Evolutionary conservation across 805 yeast species (phyloP).

Genomic region (Saturnispora zaruensis): DNA sequence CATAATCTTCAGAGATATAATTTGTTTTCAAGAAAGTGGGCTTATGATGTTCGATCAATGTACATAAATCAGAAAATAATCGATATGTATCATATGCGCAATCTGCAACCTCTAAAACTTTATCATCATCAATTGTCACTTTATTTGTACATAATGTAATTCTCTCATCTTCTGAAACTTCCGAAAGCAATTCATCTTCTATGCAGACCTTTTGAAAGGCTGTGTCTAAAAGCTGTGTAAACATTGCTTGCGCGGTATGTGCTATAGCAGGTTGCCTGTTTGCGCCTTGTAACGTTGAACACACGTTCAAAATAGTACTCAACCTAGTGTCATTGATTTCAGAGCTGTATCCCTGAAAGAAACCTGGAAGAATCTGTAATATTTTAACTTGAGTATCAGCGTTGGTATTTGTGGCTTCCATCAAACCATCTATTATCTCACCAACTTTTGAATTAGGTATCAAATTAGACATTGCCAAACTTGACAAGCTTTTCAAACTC

Average conservation of each 20-base stretch:
- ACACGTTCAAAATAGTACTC: conserved; percentile 52
- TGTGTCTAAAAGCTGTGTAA: conserved; percentile 73
- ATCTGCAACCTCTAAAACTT: conserved; percentile 36
- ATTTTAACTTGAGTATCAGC: conserved; percentile 80
- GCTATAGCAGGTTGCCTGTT: conserved; percentile 69
- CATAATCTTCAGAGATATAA: conserved; percentile 52
- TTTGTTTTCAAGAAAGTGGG: conserved; percentile 46
- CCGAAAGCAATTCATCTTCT: conserved; percentile 29
- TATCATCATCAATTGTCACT: conserved; percentile 40
- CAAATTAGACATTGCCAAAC: conserved; percentile 44
- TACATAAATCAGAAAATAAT: conserved; percentile 66
- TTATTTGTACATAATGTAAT: conserved; percentile 15
- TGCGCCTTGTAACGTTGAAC: conserved; percentile 61
- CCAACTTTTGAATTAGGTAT: conserved; percentile 46
- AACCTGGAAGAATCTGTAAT: conserved; percentile 69
- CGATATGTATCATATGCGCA: conserved; percentile 62
- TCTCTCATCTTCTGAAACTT: conserved; percentile 26
- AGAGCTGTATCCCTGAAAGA: conserved; percentile 55
- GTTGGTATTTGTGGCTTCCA: conserved; percentile 67
- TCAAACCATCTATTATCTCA: conserved; percentile 55
- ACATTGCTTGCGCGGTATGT: conserved; percentile 88
- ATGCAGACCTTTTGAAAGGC: conserved; percentile 59
- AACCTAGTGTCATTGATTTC: conserved; percentile 48
- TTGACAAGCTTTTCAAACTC: conserved; percentile 64
- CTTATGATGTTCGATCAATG: conserved; percentile 48